Evolutionary conservation across 768 basidiomycete genomes (phyloP), one percentile per base, ranked within the genome.

Genomic region (Tricholoma sp.): DNA sequence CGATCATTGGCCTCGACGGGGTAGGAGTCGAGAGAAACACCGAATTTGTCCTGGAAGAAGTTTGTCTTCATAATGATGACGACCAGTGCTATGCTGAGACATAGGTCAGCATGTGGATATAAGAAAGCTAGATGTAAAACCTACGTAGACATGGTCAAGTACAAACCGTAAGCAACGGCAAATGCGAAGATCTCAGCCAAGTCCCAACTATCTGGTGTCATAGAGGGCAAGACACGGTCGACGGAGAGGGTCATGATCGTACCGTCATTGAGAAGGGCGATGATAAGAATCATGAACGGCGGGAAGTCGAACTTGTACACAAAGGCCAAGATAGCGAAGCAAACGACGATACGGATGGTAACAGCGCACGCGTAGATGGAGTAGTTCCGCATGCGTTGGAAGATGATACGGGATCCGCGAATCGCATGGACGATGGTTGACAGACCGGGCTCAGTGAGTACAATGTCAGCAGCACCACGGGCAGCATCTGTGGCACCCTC

Each of bases 361-460:
- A 96, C 93, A 42, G 91, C 85, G 69, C 92, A 94, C 32, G 91
- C 91, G 71, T 94, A 94, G 77, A 98, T 97, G 52, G 96, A 91
- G 76, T 98, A 98, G 82, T 98, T 98, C 66, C 96, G 80, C 96
- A 98, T 98, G 76, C 96, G 91, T 70, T 98, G 96, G 91, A 98
- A 98, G 76, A 98, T 98, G 77, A 97, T 77, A 80, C 96, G 95
- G 33, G 96, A 97, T 59, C 94, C 93, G 64, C 94, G 92, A 72
- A 98, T 98, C 70, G 96, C 96, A 73, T 98, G 94, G 62, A 98
- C 94, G 69, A 98, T 98, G 68, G 96, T 98, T 59, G 96, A 98
- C 49, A 98, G 88, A 85, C 96, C 96, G 56, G 96, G 96, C 71
- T 98, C 95, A 37, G 94, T 97, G 60, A 98, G 77, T 63, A 98